Base-by-base conservation (phyloP, 441 rosid species). In the Syzygium malaccense region DNA sequence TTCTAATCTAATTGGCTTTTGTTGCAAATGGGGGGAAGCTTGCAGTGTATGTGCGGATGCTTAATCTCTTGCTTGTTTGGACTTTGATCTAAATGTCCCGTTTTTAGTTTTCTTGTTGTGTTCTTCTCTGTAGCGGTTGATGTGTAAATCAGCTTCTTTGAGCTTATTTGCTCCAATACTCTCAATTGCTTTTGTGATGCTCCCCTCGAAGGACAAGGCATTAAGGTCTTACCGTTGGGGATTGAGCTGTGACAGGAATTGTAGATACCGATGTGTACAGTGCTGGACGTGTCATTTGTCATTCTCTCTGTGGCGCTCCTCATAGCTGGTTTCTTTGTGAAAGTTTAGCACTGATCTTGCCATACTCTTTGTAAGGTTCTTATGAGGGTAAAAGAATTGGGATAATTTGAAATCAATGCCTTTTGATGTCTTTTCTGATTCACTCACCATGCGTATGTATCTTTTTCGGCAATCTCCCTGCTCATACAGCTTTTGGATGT, bases 391-490 rank as follows among this genome's bases (percentile, higher is more conserved):
- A 23, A 37, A 75, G 83, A 23, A 23, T 41, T 37, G 23, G 51
- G 9, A 23, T 41, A 6, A 41, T 75, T 12, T 23, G 51, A 75
- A 75, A 51, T 41, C 51, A 0, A 13, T 23, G n/a, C 51, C 83
- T 37, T 41, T 12, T 4, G 3, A 75, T 41, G 15, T 68, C 15
- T 19, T 10, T 33, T 25, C 41, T 10, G 25, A 3, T 68, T 33
- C 48, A 19, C 4, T 68, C 13, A 19, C 19, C 2, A 7, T 13
- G 48, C 83, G 51, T 12, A 37, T 37, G 51, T 20, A 33, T 71
- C 28, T 37, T 11, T 33, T 0, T 37, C 0, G 0, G 51, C 51
- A 6, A 37, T 45, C 4, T 45, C 25, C 2, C 2, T 0, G 7
- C 19, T 33, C 26, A 19, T 48, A 33, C 49, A 68, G 26, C 14